Evolutionary conservation across 257 asterid species (phyloP), one percentile per base, ranked within the genome.

Genomic region (Solanum stenotomum): DNA sequence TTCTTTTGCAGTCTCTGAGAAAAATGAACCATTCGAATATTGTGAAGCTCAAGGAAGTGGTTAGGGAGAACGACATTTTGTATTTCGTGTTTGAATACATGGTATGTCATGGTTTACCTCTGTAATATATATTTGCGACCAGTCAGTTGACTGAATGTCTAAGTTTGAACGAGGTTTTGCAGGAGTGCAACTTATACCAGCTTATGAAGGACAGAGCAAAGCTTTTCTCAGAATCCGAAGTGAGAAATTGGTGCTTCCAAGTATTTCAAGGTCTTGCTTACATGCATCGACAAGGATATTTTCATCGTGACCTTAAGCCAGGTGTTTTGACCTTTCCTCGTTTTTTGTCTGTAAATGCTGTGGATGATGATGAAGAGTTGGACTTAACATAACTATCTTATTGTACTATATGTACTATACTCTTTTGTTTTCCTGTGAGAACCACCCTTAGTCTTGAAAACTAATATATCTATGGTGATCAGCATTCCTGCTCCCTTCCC

Each of bases 231-330:
- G 99, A 94, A 90, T 79, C 92, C 67, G 98, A 95, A 93, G 93
- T 96, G 38, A 94, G 91, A 89, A 96, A 94, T 89, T 96, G 98
- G 99, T 97, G 98, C 93, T 97, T 95, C 91, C 98, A 95, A 94
- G 98, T 97, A 87, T 97, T 97, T 91, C 99, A 97, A 87, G 99
- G 99, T 88, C 98, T 97, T 34, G 95, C 98, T 15, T 95, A 94
- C 93, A 94, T 96, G 89, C 99, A 97, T 88, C 98, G 94, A 87
- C 98, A 94, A 83, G 99, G 99, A 84, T 97, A 94, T 91, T 97
- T 97, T 90, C 99, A 97, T 85, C 98, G 99, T 86, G 99, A 97
- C 93, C 98, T 97, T 90, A 97, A 97, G 90, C 99, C 99, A 92
- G 99, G 99, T 96, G 79, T 85, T 33, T 87, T 77, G 84, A 29